A percentile compares a stretch with the other conserved stretches of the same genome.
These are phyloP conservation scores for Ceratocystis eucalypticola DNA, from an alignment of 2,329 filamentous ascomycete species.

Conservation along the genomic window DNA sequence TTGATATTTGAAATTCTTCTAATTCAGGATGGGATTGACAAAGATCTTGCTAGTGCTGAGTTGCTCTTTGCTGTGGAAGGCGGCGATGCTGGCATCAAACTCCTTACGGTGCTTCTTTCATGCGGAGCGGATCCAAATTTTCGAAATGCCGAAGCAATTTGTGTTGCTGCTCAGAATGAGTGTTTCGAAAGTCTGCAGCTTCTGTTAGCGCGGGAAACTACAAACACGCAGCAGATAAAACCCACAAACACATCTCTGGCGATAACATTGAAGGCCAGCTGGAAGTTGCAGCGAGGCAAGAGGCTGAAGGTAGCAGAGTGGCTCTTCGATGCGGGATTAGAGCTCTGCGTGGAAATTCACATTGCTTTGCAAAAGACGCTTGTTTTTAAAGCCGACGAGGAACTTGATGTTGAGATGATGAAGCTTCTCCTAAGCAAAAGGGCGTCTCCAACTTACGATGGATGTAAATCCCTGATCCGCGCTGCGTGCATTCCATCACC, in stretches of 20 bases:
- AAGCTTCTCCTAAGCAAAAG: conserved; percentile 13
- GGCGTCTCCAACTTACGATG: conserved; percentile 10
- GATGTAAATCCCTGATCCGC: conserved; percentile 7
- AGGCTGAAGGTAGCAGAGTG: conserved; percentile 36
- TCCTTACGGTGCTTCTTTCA: conserved; percentile 38
- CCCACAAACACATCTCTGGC: conserved; percentile 36
- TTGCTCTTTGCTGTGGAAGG: conserved; percentile 40
- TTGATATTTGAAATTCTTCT: conserved; percentile 40
- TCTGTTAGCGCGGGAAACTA: conserved; percentile 35
- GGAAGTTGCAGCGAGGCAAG: conserved; percentile 36
- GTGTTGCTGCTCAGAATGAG: conserved; percentile 39
- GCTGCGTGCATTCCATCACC: conserved; percentile 5
- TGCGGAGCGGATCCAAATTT: conserved; percentile 44
- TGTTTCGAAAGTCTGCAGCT: conserved; percentile 38
- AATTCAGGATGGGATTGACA: conserved; percentile 33
- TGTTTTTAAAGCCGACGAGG: conserved; percentile 27
- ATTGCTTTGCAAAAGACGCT: conserved; percentile 38
- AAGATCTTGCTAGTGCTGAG: conserved; percentile 39
- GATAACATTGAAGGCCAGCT: conserved; percentile 40
- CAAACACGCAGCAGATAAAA: conserved; percentile 32
- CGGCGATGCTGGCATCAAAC: conserved; percentile 34
- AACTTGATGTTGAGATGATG: conserved; percentile 9
- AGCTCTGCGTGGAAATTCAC: conserved; percentile 37
- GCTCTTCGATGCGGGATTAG: conserved; percentile 39
- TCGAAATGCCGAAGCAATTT: conserved; percentile 41